Conservation (phyloP, 768 basidiomycete species). For the Dentipellis fragilis region DNA sequence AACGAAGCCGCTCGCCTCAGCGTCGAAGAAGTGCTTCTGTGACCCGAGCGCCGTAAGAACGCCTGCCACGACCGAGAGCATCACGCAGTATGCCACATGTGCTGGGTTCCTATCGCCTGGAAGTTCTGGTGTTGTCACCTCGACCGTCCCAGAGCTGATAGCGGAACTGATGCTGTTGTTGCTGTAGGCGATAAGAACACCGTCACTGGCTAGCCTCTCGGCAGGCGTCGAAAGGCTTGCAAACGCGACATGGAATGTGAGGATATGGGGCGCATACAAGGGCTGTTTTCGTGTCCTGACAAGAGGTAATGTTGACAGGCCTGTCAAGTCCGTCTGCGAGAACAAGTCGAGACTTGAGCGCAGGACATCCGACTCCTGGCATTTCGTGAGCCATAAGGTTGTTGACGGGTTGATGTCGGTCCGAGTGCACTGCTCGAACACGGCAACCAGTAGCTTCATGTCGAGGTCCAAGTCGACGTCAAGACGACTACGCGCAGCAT, state of each 20-base stretch:
- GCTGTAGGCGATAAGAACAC: conserved; percentile 71
- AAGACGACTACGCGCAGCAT: conserved; percentile 44
- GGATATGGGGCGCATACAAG: conserved; percentile 66
- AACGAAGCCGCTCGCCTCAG: conserved; percentile 78
- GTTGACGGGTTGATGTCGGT: conserved; percentile 61
- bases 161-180: conserved; percentile 70
- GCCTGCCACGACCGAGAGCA: conserved; percentile 71
- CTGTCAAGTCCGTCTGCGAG: conserved; percentile 56
- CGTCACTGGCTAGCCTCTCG: conserved; percentile 78
- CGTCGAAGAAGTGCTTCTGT: conserved; percentile 70
- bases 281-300: conserved; percentile 55
- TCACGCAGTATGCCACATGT: conserved; percentile 74
- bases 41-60: conserved; percentile 54
- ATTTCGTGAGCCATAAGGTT: conserved; percentile 66
- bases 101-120: conserved; percentile 71
- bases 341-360: conserved; percentile 66
- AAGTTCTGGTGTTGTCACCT: conserved; percentile 55
- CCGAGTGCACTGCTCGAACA: conserved; percentile 75
- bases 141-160: conserved; percentile 68
- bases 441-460: conserved; percentile 69
- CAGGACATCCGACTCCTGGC: conserved; percentile 76
- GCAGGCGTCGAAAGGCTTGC: conserved; percentile 70
- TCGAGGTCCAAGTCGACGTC: conserved; percentile 68
- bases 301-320: conserved; percentile 54
- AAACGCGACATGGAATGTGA: conserved; percentile 80